Percentiles rank a stretch among this genome's conserved stretches.
Evolutionary conservation across 495 filamentous ascomycete species (phyloP).

Genomic region (Chlorociboria aeruginascens): DNA sequence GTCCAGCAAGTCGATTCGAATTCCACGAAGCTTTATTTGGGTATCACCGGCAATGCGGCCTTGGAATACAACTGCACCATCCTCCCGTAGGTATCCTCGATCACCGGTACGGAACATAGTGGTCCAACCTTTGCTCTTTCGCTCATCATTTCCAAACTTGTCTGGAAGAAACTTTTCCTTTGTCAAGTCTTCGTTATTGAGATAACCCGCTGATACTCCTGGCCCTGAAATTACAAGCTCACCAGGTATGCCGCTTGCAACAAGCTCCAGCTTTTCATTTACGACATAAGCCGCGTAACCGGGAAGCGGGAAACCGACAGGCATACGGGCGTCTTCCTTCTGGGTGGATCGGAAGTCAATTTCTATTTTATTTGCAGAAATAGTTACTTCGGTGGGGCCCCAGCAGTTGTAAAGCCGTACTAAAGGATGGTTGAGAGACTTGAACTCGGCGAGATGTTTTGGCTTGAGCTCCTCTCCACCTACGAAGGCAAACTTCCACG

Average conservation of each 20-base stretch:
- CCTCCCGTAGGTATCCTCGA: slow-evolving; percentile 9
- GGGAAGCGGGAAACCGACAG: slow-evolving; percentile 24
- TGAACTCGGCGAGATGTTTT: background rate
- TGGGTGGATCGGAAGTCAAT: slow-evolving; percentile 4
- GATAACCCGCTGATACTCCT: slow-evolving; percentile 29
- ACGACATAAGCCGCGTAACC: slow-evolving; percentile 32
- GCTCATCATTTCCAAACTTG: slow-evolving; percentile 13
- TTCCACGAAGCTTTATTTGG: slow-evolving; percentile 39
- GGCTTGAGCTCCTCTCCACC: slow-evolving; percentile 5
- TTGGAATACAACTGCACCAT: slow-evolving; percentile 25
- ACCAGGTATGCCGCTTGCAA: slow-evolving; percentile 29
- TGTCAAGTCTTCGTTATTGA: slow-evolving; percentile 22
- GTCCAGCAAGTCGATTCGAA: slow-evolving; percentile 40
- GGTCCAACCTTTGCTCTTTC: slow-evolving; percentile 13
- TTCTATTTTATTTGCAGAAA: background rate
- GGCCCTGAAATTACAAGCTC: slow-evolving; percentile 34
- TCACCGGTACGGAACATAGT: slow-evolving; percentile 16
- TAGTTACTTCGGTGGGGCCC: slow-evolving; percentile 17
- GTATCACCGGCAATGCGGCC: slow-evolving; percentile 31
- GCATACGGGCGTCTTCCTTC: slow-evolving; percentile 14
- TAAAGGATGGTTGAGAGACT: background rate
- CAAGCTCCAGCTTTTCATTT: slow-evolving; percentile 24
- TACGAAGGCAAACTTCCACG: slow-evolving; percentile 2
- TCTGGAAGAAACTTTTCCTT: slow-evolving; percentile 22
- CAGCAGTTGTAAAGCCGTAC: slow-evolving; percentile 14